Conservation (phyloP, 2,329 filamentous ascomycete species). For the Pseudocercospora crystallina region DNA sequence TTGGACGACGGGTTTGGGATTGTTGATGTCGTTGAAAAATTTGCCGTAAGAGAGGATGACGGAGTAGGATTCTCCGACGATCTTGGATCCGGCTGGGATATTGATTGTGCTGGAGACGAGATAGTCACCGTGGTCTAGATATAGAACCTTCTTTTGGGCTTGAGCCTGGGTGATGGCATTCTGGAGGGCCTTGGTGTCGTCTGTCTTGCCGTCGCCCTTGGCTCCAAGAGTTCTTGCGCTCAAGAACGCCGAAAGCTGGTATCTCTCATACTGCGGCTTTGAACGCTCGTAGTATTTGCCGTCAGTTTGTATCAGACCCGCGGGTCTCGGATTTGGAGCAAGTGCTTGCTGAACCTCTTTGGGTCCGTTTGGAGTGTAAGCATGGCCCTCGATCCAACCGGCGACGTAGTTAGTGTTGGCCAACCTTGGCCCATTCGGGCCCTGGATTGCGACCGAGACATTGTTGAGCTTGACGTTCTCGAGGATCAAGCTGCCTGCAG, state of each 20-base stretch:
- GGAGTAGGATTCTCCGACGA: slow-evolving; percentile 61
- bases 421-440: slow-evolving; percentile 36
- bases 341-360: slow-evolving; percentile 46
- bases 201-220: slow-evolving; percentile 56
- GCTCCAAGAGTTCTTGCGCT: slow-evolving; percentile 44
- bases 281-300: slow-evolving; percentile 52
- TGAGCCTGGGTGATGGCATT: slow-evolving; percentile 54
- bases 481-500: slow-evolving; percentile 53
- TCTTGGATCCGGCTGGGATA: slow-evolving; percentile 59
- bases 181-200: slow-evolving; percentile 62
- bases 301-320: slow-evolving; percentile 43
- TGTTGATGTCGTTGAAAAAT: slow-evolving; percentile 57
- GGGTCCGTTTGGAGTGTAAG: slow-evolving; percentile 47
- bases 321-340: slow-evolving; percentile 44
- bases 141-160: slow-evolving; percentile 57
- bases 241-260: slow-evolving; percentile 41
- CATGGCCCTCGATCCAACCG: slow-evolving; percentile 47
- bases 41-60: slow-evolving; percentile 59
- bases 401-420: slow-evolving; percentile 33
- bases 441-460: slow-evolving; percentile 47
- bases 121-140: slow-evolving; percentile 75
- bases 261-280: slow-evolving; percentile 56
- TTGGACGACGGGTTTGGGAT: slow-evolving; percentile 64
- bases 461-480: slow-evolving; percentile 57
- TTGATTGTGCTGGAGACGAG: slow-evolving; percentile 65